A percentile compares a stretch with the other conserved stretches of the same genome.
Evolutionary conservation across 148 eudicot species (phyloP).

Genomic region (Mesembryanthemum crystallinum): DNA sequence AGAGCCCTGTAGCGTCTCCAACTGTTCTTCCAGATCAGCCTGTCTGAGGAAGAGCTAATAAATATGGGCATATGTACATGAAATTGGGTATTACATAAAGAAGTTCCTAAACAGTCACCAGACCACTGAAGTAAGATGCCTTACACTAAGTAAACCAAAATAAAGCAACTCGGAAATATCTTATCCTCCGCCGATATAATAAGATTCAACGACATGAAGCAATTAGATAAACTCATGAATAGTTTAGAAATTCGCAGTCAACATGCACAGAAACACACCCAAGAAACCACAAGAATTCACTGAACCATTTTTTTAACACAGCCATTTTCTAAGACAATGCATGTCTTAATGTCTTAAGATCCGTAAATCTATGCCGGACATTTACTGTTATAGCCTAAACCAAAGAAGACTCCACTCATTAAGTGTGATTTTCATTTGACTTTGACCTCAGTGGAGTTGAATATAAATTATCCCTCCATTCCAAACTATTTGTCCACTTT

Average conservation of each 20-base stretch:
- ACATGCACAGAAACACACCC: background rate
- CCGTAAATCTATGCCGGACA: too few relatives aligned
- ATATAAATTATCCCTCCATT: background rate
- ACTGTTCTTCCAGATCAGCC: conserved; percentile 77
- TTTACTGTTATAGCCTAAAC: background rate
- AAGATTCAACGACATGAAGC: background rate
- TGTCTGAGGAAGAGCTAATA: conserved; percentile 78
- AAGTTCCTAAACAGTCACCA: background rate
- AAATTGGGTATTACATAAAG: background rate
- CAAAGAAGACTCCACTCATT: background rate
- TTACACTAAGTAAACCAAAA: background rate
- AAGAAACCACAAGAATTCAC: background rate
- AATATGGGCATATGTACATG: conserved; percentile 30
- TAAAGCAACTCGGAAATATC: background rate
- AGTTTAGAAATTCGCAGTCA: background rate
- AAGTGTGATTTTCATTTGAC: background rate
- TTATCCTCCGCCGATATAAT: background rate
- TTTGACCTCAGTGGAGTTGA: background rate
- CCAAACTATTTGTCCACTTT: too few relatives aligned
- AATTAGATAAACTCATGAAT: too few relatives aligned
- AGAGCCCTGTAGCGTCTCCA: conserved; percentile 53
- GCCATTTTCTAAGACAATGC: too few relatives aligned
- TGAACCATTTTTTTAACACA: too few relatives aligned
- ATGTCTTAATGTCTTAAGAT: too few relatives aligned
- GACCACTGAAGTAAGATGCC: background rate